Base-by-base conservation (phyloP, 225 moss, liverwort and hornwort genomes). In the Physcomitrellopsis africana region DNA sequence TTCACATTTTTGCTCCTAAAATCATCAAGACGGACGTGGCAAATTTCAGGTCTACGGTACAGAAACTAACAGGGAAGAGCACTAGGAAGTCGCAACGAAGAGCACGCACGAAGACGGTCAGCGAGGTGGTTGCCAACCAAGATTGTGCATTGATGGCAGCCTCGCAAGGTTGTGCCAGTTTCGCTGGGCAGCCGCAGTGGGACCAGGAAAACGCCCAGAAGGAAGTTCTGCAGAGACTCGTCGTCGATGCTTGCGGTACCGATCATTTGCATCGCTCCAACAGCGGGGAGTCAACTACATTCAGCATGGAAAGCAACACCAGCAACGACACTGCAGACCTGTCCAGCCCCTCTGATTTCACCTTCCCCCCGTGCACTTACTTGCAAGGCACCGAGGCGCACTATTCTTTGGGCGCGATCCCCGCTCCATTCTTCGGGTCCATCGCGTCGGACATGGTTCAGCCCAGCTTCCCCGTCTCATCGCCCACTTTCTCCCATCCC, bases 1-100 rank as follows among this genome's bases (percentile, higher is more conserved):
- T 89, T 72, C 91, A 91, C 83, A 89, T 89, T 70, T 89, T 86
- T 69, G 82, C 91, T 18, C 89, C 91, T 1, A 89, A 87, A 75
- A 83, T 91, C 26, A 89, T 89, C 81, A 79, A 91, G 65, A 89
- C 86, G 42, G 91, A 91, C 63, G 84, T 77, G 26, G 86, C 86
- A 13, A 84, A 91, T 79, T 91, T 91, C 77, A 60, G 86, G 24
- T 81, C 80, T 19, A 89, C 86, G 24, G 91, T 91, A 62, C 91
- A 91, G 81, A 75, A 72, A 53, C 78, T 92, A 10, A 89, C 91
- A 10, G 91, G 89, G 20, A 79, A 76, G n/a, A 77, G 60, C 24
- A 67, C 62, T 0, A 83, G 73, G 72, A 72, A 63, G 72, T 46
- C 65, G 18, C 11, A 49, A 19, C 67, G 79, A 8, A 19, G 51